These are phyloP conservation scores for Trichoderma virens DNA, from an alignment of 495 filamentous ascomycete genomes.

Conservation along the genomic window DNA sequence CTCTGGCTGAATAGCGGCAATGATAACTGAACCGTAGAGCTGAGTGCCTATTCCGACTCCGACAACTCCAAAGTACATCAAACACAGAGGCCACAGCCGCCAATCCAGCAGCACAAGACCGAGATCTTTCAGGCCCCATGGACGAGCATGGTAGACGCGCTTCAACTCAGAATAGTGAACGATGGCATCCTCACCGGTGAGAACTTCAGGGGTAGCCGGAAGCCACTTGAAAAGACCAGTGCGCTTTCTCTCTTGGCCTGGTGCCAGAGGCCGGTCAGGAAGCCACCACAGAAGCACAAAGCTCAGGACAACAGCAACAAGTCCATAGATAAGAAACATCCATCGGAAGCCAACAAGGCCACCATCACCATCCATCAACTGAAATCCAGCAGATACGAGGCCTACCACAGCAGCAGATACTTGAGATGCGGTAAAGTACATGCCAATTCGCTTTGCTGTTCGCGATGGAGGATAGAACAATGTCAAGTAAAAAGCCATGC, in stretches of 20 bases:
- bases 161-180: conserved; percentile 81
- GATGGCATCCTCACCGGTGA: conserved; percentile 68
- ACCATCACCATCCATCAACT: conserved; percentile 72
- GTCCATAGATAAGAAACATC: conserved; percentile 90
- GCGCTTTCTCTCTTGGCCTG: conserved; percentile 44
- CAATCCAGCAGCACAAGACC: conserved; percentile 66
- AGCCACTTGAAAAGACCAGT: conserved; percentile 49
- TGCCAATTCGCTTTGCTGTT: conserved; percentile 80
- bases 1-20: conserved; percentile 62
- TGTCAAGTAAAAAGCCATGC: conserved; percentile 89
- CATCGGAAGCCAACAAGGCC: conserved; percentile 83
- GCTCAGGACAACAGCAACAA: conserved; percentile 63
- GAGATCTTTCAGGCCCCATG: conserved; percentile 65
- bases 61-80: conserved; percentile 95
- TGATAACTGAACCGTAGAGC: conserved; percentile 79
- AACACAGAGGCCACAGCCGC: conserved; percentile 72
- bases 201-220: conserved; percentile 56
- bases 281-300: conserved; percentile 79
- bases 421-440: conserved; percentile 84
- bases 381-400: conserved; percentile 83
- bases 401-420: conserved; percentile 86
- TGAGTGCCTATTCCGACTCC: conserved; percentile 87
- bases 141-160: conserved; percentile 63
- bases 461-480: conserved; percentile 84
- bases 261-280: conserved; percentile 69